Evolutionary conservation across 768 basidiomycete species (phyloP).

Genomic region (Suillus sp.): DNA sequence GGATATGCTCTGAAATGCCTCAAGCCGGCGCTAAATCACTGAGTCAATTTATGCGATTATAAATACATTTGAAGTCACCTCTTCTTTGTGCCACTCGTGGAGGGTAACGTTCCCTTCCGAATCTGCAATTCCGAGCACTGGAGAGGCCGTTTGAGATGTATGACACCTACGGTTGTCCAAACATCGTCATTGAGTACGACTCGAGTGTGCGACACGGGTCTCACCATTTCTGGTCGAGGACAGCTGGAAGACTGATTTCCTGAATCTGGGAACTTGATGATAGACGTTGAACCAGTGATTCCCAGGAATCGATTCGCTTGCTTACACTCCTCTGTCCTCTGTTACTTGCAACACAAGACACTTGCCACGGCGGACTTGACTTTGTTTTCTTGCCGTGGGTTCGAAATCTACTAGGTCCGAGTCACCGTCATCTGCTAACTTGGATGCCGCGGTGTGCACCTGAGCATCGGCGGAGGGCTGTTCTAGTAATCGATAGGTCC

Average conservation of each 20-base stretch:
- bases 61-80: slow-evolving; percentile 38
- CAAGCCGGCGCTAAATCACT: slow-evolving; percentile 41
- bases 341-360: slow-evolving; percentile 67
- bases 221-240: slow-evolving; percentile 96
- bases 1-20: slow-evolving; percentile 42
- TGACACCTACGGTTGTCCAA: slow-evolving; percentile 55
- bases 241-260: slow-evolving; percentile 71
- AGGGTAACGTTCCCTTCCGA: slow-evolving; percentile 81
- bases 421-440: background rate
- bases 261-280: slow-evolving; percentile 58
- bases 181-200: background rate
- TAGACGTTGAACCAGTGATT: background rate
- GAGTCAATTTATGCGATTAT: slow-evolving; percentile 7
- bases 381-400: slow-evolving; percentile 8
- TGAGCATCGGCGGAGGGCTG: slow-evolving; percentile 33
- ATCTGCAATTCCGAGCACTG: slow-evolving; percentile 75
- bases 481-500: slow-evolving; percentile 81
- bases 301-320: slow-evolving; percentile 15
- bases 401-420: background rate
- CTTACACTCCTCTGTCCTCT: slow-evolving; percentile 38
- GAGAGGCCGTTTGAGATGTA: slow-evolving; percentile 39
- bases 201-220: background rate
- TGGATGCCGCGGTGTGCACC: background rate
- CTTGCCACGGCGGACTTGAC: slow-evolving; percentile 62
- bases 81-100: slow-evolving; percentile 52